Percentiles rank a stretch among this genome's conserved stretches.
These are phyloP conservation scores for Dryadomyces quercivorus DNA, from an alignment of 2,329 filamentous ascomycete species.

Conservation along the genomic window DNA sequence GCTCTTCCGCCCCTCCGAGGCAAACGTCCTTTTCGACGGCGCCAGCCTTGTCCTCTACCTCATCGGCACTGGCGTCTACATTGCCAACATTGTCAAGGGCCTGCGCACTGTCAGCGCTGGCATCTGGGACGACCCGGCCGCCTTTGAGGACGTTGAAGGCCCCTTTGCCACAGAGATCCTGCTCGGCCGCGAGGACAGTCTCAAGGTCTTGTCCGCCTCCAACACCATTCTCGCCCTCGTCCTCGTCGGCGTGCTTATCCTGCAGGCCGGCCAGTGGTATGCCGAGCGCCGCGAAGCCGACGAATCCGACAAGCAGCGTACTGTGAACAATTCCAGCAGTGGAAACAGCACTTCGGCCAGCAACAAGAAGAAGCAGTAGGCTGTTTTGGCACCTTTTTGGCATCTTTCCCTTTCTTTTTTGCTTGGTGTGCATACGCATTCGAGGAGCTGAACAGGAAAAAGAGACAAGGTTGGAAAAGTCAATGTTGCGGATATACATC, in stretches of 20 bases:
- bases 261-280: constrained; percentile 98
- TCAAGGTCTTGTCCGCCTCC: constrained; percentile 83
- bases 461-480: too few species aligned
- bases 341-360: constrained; percentile 3
- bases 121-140: constrained; percentile 35
- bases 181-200: constrained; percentile 73
- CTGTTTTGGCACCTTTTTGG: background rate
- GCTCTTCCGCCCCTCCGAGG: constrained; percentile 85
- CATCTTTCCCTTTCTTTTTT: too few species aligned
- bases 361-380: constrained; percentile 15
- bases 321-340: background rate
- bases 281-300: constrained; percentile 85
- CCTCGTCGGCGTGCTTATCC: constrained; percentile 75
- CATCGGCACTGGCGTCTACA: constrained; percentile 83
- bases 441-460: too few species aligned
- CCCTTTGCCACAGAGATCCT: constrained; percentile 48
- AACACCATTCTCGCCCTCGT: constrained; percentile 94
- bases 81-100: constrained; percentile 94
- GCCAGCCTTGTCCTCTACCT: constrained; percentile 71
- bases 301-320: constrained; percentile 33
- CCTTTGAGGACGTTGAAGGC: constrained; percentile 25
- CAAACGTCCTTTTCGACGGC: constrained; percentile 90
- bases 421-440: too few species aligned
- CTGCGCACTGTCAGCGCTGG: constrained; percentile 70
- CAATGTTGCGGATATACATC: too few species aligned